These are phyloP conservation scores for Gremmenia infestans DNA, from an alignment of 2,329 filamentous ascomycete species.

Conservation along the genomic window DNA sequence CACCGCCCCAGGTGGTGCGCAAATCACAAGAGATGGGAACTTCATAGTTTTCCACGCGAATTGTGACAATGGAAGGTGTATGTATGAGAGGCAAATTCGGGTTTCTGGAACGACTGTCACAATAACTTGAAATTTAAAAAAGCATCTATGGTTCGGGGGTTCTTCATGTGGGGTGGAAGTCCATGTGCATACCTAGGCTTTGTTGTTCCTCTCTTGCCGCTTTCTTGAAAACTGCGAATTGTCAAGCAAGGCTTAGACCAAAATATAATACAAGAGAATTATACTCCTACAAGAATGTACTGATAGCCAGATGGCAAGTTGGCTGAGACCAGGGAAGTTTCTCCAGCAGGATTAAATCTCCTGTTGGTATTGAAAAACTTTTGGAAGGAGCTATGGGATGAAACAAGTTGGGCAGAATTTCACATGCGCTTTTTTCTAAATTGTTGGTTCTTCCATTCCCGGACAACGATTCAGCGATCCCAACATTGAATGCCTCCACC, in stretches of 20 bases:
- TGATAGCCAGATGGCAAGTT: background rate
- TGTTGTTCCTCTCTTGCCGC: too few relatives aligned
- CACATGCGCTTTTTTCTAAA: too few relatives aligned
- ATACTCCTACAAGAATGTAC: too few relatives aligned
- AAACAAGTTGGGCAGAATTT: too few relatives aligned
- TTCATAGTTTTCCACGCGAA: constrained; percentile 18
- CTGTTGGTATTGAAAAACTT: background rate
- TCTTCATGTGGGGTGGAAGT: background rate
- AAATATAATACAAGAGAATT: too few relatives aligned
- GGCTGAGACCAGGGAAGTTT: background rate
- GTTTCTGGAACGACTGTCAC: background rate
- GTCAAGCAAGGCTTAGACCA: too few relatives aligned
- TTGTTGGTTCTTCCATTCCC: too few relatives aligned
- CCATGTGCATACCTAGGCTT: too few relatives aligned
- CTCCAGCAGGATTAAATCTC: background rate
- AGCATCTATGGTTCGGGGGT: background rate
- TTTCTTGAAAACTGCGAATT: too few relatives aligned
- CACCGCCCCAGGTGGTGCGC: constrained; percentile 14
- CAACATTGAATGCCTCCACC: too few relatives aligned
- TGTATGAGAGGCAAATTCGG: background rate
- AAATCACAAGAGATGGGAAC: constrained; percentile 6
- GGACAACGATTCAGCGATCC: too few relatives aligned
- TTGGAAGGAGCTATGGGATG: too few relatives aligned
- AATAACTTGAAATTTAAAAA: background rate
- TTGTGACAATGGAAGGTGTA: constrained; percentile 13